A percentile compares a stretch with the other conserved stretches of the same genome.
Conservation (phyloP, 306 rosid species). For the Casuarina glauca region DNA sequence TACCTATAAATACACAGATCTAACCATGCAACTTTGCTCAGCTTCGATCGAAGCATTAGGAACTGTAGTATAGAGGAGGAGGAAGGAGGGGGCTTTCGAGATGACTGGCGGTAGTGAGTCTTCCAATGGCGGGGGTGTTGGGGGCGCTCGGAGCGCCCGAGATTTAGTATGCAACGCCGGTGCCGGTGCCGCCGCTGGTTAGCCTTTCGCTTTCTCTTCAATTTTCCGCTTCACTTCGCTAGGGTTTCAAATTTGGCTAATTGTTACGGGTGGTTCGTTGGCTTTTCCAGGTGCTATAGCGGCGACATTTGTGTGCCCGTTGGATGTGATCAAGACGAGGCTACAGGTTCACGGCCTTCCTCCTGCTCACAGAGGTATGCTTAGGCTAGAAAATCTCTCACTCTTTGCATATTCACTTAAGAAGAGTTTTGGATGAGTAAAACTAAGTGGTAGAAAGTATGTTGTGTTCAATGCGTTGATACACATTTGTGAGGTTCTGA, state of each 20-base stretch:
- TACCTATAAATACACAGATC: neutral
- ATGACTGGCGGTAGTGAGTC: conserved; percentile 57
- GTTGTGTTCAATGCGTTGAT: neutral
- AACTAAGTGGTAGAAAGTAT: neutral
- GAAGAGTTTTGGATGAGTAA: neutral
- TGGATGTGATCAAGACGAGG: conserved; percentile 99
- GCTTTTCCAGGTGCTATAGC: conserved; percentile 76
- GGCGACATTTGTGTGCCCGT: conserved; percentile 90
- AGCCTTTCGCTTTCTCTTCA: conserved; percentile 19
- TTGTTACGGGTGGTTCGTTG: conserved; percentile 9
- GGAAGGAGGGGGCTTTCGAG: conserved; percentile 18
- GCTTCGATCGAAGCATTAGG: conserved; percentile 1
- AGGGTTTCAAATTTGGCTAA: conserved; percentile 28
- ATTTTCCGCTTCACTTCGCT: conserved; percentile 17
- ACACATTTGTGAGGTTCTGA: neutral
- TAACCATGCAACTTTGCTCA: conserved; percentile 23
- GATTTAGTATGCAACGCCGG: conserved; percentile 63
- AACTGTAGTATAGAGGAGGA: neutral
- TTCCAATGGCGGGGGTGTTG: conserved; percentile 16
- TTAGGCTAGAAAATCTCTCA: conserved; percentile 4
- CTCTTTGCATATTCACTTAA: neutral
- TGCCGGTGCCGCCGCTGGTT: conserved; percentile 94
- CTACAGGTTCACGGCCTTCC: conserved; percentile 95
- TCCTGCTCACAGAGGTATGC: conserved; percentile 66
- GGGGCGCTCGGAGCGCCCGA: conserved; percentile 31